Base-by-base conservation (phyloP, 2,329 filamentous ascomycete genomes). In the Dothideomycetes sp. region DNA sequence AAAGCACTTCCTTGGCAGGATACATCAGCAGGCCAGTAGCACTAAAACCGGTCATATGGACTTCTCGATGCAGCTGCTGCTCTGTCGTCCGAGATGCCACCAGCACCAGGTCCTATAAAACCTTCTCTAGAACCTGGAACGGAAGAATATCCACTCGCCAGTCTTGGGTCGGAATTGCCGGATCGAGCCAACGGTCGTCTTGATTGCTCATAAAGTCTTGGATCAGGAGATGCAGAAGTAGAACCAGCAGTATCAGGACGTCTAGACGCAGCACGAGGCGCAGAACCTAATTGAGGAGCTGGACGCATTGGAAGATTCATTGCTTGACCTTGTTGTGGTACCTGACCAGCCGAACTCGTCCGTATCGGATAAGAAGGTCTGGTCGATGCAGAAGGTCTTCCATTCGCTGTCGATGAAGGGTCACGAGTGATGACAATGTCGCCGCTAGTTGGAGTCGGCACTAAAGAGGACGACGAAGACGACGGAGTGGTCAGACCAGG, bases 301-400 rank as follows among this genome's bases (percentile, higher is more conserved):
- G 65, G 64, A 41, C 66, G 54, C 32, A 69, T 66, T 9, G 66
- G 66, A 5, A 69, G 52, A 30, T 60, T 61, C 59, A 68, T 62
- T 42, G 39, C 41, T 33, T 39, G 44, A 16, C 50, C 47, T 34
- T 60, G 49, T 30, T 47, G 38, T 47, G 42, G 54, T 54, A 46
- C 52, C 48, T 19, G 50, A 45, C 42, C 18, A 31, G 60, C 57
- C 47, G 65, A 69, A 19, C 59, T 63, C 16, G 65, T 67, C 31
- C 66, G 54, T 11, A 52, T 49, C 2, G 65, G 64, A 43, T 63
- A 66, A 24, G 53, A 45, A 15, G 64, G 64, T 15, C 63, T 54
- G 17, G 56, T 53, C 27, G 37, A 22, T 14, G 38, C 14, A 32
- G 16, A 15, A 11, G 18, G n/a, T 52, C 53, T 32, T 54, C 58